Evolutionary conservation across 257 asterid genomes (phyloP), one percentile per base, ranked within the genome.

Genomic region (Rehmannia glutinosa): DNA sequence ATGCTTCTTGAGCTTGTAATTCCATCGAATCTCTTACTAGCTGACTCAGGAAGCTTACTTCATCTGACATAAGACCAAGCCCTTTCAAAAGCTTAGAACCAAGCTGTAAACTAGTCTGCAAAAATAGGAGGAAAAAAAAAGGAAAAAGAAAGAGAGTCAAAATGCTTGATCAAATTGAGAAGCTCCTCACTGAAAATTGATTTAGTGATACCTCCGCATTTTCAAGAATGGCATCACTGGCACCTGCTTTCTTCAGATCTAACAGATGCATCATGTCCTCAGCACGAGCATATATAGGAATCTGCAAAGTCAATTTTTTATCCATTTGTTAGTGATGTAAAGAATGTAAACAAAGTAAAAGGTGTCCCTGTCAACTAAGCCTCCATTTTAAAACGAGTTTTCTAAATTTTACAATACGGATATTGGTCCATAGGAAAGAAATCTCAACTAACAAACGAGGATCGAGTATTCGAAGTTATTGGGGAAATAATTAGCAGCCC

Each of bases 61-160:
- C 99, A 56, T 93, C 97, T 11, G 96, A 90, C 99, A 93, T 90
- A 33, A 90, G 92, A 30, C 99, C 99, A 2, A 93, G 69, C 50
- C 97, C 95, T 80, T 84, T 86, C 82, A 93, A 58, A 58, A 93
- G 87, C 87, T 90, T 90, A 7, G 98, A 93, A 33, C 98, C 98
- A 53, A 93, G 97, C 93, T 88, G 97, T 70, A 93, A 88, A 77
- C 98, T 90, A 73, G 97, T 82, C 98, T 93, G 92, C 73, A 59
- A 13, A 45, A 62, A 60, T 27, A 21, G 12, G 2, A 51, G 62
- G 69, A n/a, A 50, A 45, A 59, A 41, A 58, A 65, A 1, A 8
- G 35, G 80, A 32, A 79, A 57, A 45, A 82, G n/a, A n/a, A n/a
- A n/a, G n/a, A n/a, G n/a, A n/a, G n/a, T n/a, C n/a, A n/a, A 63